These are phyloP conservation scores for Saitozyma sp. DNA, from an alignment of 768 basidiomycete genomes.

Conservation along the genomic window DNA sequence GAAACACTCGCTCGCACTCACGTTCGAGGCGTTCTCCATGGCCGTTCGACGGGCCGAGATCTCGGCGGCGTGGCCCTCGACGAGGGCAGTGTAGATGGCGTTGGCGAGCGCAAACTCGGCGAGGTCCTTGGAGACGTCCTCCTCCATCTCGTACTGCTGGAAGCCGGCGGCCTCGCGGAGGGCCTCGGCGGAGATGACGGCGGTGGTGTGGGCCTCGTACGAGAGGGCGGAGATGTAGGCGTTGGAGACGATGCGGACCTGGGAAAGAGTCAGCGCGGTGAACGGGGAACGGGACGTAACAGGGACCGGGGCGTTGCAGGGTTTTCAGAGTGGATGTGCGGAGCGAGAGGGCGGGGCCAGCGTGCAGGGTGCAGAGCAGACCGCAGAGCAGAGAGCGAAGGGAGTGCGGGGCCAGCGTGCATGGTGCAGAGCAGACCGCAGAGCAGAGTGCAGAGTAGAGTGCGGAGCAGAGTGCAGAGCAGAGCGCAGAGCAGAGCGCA, in stretches of 20 bases:
- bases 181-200: conserved; percentile 76
- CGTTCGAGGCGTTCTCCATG: conserved; percentile 98
- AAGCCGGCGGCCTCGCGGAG: conserved; percentile 85
- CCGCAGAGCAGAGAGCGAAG: neutral
- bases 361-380: neutral
- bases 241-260: conserved; percentile 58
- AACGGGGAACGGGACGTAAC: no score
- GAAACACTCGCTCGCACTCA: conserved; percentile 16
- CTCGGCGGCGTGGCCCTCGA: conserved; percentile 94
- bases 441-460: no score
- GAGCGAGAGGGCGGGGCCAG: neutral
- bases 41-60: conserved; percentile 78
- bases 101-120: conserved; percentile 95
- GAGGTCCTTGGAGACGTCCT: conserved; percentile 88
- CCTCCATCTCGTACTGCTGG: conserved; percentile 96
- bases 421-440: no score
- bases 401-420: neutral
- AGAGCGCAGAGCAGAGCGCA: no score
- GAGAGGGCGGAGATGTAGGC: conserved; percentile 66
- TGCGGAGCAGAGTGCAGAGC: no score
- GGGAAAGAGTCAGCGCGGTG: conserved; percentile 55
- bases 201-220: conserved; percentile 74
- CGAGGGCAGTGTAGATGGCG: conserved; percentile 89
- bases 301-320: neutral
- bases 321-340: neutral